Conservation (phyloP, 2,329 filamentous ascomycete species). For the Penicillium sp. region DNA sequence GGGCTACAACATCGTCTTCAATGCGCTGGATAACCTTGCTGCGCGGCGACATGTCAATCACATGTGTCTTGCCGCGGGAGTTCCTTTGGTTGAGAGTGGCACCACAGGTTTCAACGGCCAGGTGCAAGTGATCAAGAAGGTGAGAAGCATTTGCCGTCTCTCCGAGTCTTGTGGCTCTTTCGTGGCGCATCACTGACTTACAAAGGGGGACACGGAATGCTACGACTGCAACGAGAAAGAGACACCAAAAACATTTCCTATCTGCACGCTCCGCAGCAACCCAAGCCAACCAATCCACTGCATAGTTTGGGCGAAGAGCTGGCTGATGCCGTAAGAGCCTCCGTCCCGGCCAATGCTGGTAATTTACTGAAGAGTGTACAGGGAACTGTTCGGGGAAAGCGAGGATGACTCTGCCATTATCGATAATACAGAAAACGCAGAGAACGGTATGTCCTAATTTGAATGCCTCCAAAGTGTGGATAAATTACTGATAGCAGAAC, state of each 20-base stretch:
- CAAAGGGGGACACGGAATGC: constrained; percentile 79
- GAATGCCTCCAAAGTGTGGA: neutral
- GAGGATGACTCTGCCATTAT: constrained; percentile 82
- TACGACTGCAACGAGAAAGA: constrained; percentile 95
- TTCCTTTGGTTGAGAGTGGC: constrained; percentile 92
- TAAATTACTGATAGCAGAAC: constrained; percentile 22
- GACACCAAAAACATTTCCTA: constrained; percentile 87
- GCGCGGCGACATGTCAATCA: constrained; percentile 93
- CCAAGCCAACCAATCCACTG: constrained; percentile 97
- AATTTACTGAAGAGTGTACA: constrained; percentile 34
- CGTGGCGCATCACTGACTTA: constrained; percentile 12
- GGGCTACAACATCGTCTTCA: constrained; percentile 85
- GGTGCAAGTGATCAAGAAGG: constrained; percentile 92
- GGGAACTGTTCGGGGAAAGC: constrained; percentile 87
- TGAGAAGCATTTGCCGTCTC: constrained; percentile 27
- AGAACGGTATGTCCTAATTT: constrained; percentile 67
- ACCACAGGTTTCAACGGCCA: constrained; percentile 98
- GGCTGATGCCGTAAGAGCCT: constrained; percentile 72
- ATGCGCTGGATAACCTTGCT: constrained; percentile 94
- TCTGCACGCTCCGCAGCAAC: constrained; percentile 96
- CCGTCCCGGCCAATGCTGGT: neutral
- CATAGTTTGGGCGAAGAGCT: constrained; percentile 98
- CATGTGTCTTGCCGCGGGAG: constrained; percentile 91
- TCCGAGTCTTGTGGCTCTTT: neutral
- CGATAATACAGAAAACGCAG: constrained; percentile 77